Base-by-base conservation (phyloP, 129 eudicot species). In the Logfia minima region DNA sequence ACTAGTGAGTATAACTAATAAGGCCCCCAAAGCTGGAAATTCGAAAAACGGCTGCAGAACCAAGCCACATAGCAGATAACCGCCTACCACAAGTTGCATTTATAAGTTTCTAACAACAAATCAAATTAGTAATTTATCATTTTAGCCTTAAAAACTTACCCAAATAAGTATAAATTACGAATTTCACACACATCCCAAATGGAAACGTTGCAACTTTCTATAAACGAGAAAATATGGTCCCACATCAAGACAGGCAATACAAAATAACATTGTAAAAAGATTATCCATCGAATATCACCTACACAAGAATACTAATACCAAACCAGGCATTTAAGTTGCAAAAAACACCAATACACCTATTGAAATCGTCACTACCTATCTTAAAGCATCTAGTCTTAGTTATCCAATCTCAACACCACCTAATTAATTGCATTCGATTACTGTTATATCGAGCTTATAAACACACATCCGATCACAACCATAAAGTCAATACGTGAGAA, bases 111-210 rank as follows among this genome's bases (percentile, higher is more conserved):
- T 48, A 48, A 48, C 4, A 45, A 45, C 18, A 0, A 48, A 14
- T n/a, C 28, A 71, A 52, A 18, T 8, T 8, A 11, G 55, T 48
- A 48, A 13, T 14, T 48, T 41, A 34, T 10, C 52, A 48, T 45
- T 5, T 17, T 24, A 28, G 51, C 58, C 61, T 45, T n/a, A 21
- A 48, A 70, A 70, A 26, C 45, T 10, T 52, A 22, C 10, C 26
- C 48, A 28, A 71, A 24, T 17, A 52, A 26, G 43, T 18, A 41
- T 14, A 7, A 53, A 24, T 9, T 17, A 28, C 16, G 6, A 71
- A 17, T 28, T 71, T 48, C 63, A 16, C 4, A 16, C 28, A 52
- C 64, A 29, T 71, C 63, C 63, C 65, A 52, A 71, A 71, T 71
- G 28, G 9, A 52, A 71, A 2, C n/a, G 37, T 17, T 4, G 14